Evolutionary conservation across 2,329 filamentous ascomycete genomes (phyloP).

Genomic region (Aspergillus tamarii): DNA sequence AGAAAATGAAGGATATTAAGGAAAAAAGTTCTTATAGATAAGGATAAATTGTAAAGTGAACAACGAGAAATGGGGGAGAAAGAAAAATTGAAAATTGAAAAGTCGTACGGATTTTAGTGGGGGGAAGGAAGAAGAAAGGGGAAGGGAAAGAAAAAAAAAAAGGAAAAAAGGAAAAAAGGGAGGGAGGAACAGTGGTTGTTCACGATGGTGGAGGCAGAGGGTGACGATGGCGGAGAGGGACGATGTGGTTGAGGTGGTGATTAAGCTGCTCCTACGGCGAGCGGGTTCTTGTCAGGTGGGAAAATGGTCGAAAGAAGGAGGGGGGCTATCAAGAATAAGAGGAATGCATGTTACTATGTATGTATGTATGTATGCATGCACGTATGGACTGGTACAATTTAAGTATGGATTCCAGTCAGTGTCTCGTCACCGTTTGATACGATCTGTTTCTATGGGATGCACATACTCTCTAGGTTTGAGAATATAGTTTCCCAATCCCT

Average conservation of each 20-base stretch:
- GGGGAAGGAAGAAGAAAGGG: conserved; percentile 19
- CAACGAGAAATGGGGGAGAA: conserved; percentile 14
- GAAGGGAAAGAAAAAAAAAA: conserved; percentile 26
- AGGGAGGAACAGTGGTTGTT: conserved; percentile 7
- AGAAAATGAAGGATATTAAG: conserved; percentile 13
- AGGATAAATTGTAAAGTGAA: conserved; percentile 13
- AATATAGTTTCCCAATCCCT: neutral
- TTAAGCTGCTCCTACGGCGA: conserved; percentile 3
- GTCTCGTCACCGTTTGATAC: neutral
- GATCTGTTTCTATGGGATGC: neutral
- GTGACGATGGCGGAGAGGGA: neutral
- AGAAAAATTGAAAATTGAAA: conserved; percentile 15
- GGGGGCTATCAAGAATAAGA: neutral
- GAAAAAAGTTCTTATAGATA: conserved; percentile 20
- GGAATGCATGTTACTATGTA: conserved; percentile 5
- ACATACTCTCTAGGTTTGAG: neutral
- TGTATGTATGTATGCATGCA: neutral
- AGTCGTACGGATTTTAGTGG: conserved; percentile 10
- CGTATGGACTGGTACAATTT: neutral
- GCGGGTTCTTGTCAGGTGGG: conserved; percentile 13
- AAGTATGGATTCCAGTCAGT: neutral
- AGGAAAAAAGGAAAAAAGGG: conserved; percentile 16
- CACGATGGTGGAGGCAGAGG: conserved; percentile 8
- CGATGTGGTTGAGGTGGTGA: conserved; percentile 8
- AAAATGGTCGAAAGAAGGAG: neutral